Conservation (phyloP, 228 moss, liverwort and hornwort species). For the Sphagnum magellanicum region DNA sequence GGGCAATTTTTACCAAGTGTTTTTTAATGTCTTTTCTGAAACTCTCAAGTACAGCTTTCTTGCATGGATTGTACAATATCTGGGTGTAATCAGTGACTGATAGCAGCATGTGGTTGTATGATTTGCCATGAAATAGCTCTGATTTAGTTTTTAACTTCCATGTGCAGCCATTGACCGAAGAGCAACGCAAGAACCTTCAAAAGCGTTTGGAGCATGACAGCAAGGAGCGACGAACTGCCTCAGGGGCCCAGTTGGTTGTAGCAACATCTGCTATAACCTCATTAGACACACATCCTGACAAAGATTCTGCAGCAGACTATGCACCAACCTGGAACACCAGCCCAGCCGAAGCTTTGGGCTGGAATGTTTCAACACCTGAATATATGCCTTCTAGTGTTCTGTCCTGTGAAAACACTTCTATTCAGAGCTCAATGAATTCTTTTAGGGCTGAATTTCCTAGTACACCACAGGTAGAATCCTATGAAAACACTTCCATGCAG, state of each 20-base stretch:
- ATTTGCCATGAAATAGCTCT: neutral
- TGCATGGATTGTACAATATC: neutral
- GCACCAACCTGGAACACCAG: conserved; percentile 17
- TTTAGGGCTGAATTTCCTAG: neutral
- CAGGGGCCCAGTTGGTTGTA: conserved; percentile 6
- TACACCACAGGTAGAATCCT: neutral
- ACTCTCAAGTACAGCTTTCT: neutral
- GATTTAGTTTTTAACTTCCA: neutral
- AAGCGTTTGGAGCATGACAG: conserved; percentile 58
- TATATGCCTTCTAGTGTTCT: neutral
- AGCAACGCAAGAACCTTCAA: conserved; percentile 50
- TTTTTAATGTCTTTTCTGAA: neutral
- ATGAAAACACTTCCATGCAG: neutral
- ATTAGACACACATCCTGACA: conserved; percentile 8
- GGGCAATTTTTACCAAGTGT: neutral
- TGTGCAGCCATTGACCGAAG: conserved; percentile 55
- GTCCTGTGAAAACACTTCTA: neutral
- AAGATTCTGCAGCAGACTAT: conserved; percentile 26
- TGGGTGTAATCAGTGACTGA: neutral
- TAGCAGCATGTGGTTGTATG: neutral
- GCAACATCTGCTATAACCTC: neutral
- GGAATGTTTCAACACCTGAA: conserved; percentile 1
- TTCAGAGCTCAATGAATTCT: neutral
- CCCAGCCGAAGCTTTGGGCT: conserved; percentile 16
- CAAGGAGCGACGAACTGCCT: conserved; percentile 35